Evolutionary conservation across 352 stramenopile genomes (phyloP).

Genomic region (Globisporangium mamillatum): DNA sequence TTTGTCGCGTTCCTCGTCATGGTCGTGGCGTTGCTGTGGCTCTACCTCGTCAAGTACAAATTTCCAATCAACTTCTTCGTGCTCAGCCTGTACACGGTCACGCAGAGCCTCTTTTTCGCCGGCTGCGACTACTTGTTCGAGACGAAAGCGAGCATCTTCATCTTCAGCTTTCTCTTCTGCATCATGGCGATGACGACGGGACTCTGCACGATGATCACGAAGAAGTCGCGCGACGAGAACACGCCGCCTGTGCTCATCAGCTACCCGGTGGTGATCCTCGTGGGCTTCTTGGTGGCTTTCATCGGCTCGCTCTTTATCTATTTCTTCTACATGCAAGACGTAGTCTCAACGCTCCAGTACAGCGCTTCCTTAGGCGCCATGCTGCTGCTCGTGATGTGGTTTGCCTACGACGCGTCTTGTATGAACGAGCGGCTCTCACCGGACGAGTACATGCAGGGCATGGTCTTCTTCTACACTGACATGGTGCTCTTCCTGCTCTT

Average conservation of each 20-base stretch:
- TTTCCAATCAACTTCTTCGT: constrained; percentile 75
- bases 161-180: constrained; percentile 57
- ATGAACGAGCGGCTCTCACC: constrained; percentile 75
- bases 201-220: constrained; percentile 49
- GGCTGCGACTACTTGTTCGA: constrained; percentile 55
- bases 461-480: constrained; percentile 85
- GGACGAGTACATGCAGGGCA: constrained; percentile 82
- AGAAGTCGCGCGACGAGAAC: constrained; percentile 32
- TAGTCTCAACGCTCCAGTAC: constrained; percentile 54
- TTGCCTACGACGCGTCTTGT: constrained; percentile 71
- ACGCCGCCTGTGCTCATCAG: constrained; percentile 43
- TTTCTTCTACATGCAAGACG: constrained; percentile 51
- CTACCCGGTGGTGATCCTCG: constrained; percentile 50
- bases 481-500: constrained; percentile 81
- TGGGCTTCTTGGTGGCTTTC: constrained; percentile 53
- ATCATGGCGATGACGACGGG: constrained; percentile 60
- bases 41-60: constrained; percentile 75
- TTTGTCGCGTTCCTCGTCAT: constrained; percentile 50
- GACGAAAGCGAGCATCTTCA: constrained; percentile 62
- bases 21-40: constrained; percentile 50
- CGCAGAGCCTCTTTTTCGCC: constrained; percentile 59
- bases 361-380: constrained; percentile 47
- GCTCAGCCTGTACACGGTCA: constrained; percentile 51
- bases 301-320: constrained; percentile 61
- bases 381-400: constrained; percentile 77